Conservation (phyloP, 2,329 filamentous ascomycete genomes). For the Pseudogymnoascus sp. region DNA sequence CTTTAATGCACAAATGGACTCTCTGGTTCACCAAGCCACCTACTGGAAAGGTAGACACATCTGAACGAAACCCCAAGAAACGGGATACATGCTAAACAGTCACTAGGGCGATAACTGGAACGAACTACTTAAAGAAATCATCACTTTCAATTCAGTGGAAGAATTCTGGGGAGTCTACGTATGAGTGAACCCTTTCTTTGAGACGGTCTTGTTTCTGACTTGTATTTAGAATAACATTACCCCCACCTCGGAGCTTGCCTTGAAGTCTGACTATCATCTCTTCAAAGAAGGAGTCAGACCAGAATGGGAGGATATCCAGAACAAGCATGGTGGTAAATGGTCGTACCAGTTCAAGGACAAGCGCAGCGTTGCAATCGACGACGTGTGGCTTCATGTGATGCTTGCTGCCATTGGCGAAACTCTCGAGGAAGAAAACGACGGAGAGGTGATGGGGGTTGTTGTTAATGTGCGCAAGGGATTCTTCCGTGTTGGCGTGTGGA, state of each 20-base stretch:
- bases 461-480: conserved; percentile 98
- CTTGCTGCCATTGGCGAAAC: conserved; percentile 95
- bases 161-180: conserved; percentile 99
- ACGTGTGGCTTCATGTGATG: conserved; percentile 95
- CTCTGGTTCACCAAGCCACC: conserved; percentile 99
- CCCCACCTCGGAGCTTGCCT: conserved; percentile 84
- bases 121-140: conserved; percentile 94
- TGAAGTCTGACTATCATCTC: conserved; percentile 98
- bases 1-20: conserved; percentile 95
- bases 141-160: conserved; percentile 96
- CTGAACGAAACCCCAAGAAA: background rate
- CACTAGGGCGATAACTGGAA: conserved; percentile 93
- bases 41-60: conserved; percentile 69
- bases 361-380: conserved; percentile 82
- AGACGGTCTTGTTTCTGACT: conserved; percentile 12
- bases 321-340: conserved; percentile 99
- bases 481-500: conserved; percentile 97
- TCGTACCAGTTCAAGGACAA: conserved; percentile 98
- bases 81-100: conserved; percentile 19
- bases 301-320: conserved; percentile 97
- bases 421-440: conserved; percentile 91
- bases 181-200: conserved; percentile 35
- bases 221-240: conserved; percentile 86
- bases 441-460: conserved; percentile 98
- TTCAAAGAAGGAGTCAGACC: conserved; percentile 97